Evolutionary conservation across 176 grass and related monocot genomes (phyloP), one percentile per base, ranked within the genome.

Genomic region (Eremochloa ophiuroides): DNA sequence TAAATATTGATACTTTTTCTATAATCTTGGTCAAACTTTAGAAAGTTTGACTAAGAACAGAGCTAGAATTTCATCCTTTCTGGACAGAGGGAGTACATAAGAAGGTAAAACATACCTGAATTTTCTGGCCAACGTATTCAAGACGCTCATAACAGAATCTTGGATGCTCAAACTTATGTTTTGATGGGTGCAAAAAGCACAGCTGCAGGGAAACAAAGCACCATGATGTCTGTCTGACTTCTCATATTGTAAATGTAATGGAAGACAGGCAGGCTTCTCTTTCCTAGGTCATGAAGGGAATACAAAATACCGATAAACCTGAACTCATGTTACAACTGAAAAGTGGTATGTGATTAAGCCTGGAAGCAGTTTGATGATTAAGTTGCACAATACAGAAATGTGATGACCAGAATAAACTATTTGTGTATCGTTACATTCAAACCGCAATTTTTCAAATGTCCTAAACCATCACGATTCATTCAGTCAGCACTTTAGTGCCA

Each of bases 81-180:
- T 3, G 11, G 41, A 42, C 2, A 10, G 41, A 42, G 2, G 41
- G 11, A 42, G 41, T 42, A 42, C 34, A 53, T 42, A 39, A 66
- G 22, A 65, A 65, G 85, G 70, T 40, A 41, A 22, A 67, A 23
- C 31, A 69, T 77, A 99, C 96, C 96, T 99, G 96, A 86, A 99
- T 93, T 77, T 99, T 99, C 81, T 99, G 96, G 10, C 96, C 96
- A 28, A 93, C 91, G 62, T 95, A 99, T 71, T 99, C 96, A 64
- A 99, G 85, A 4, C 96, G 86, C 79, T 99, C 96, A 20, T 90
- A 93, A 82, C 96, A 99, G 83, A 99, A 99, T 87, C 96, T 92
- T 64, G 96, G 96, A 84, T 99, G 96, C 87, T 99, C 96, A 81
- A 95, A 95, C 63, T 99, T 99, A 69, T 99, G 87, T 72, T 91